Base-by-base conservation (phyloP, 768 basidiomycete species). In the Termitomyces sp. region DNA sequence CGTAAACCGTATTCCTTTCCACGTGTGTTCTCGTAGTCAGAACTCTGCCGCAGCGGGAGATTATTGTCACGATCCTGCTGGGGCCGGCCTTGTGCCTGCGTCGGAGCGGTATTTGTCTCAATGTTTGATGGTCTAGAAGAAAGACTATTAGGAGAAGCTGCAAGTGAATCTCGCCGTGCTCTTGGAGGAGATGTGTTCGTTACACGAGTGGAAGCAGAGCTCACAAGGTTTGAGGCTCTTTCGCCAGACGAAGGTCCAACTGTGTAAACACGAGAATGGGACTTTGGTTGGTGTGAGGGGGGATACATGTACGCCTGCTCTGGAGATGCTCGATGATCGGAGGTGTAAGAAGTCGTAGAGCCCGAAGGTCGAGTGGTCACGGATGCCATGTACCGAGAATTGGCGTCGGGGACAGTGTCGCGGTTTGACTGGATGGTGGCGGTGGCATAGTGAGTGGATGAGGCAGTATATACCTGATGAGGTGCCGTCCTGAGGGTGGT, bases 131-230 rank as follows among this genome's bases (percentile, higher is more conserved):
- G 5, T 19, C 34, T 51, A 23, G 37, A 14, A 7, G 40, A 25
- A 47, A 17, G 43, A 16, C 32, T 16, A 23, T 28, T 39, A 17
- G 27, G 37, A 19, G 37, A 44, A 41, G 41, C 16, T 35, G 50
- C 44, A 23, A 55, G 30, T 12, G 54, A 61, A 45, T 58, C 52
- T 17, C 48, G 47, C 39, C 57, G 45, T n/a, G 34, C 37, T 41
- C 47, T 46, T 23, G 44, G 42, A 21, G 52, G 41, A 8, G 54
- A 48, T 19, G 25, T 39, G 34, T 19, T 54, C n/a, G 55, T 14
- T 16, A 25, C 54, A 34, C 17, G 51, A 35, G 46, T 54, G 17
- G 46, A 19, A 34, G 54, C 37, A 41, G 52, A 50, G 27, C 16
- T 46, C 44, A 52, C 52, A 32, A 55, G 43, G 3, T 47, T 52